Conservation (phyloP, 31 red algal species). For the Asparagopsis taxiformis region DNA sequence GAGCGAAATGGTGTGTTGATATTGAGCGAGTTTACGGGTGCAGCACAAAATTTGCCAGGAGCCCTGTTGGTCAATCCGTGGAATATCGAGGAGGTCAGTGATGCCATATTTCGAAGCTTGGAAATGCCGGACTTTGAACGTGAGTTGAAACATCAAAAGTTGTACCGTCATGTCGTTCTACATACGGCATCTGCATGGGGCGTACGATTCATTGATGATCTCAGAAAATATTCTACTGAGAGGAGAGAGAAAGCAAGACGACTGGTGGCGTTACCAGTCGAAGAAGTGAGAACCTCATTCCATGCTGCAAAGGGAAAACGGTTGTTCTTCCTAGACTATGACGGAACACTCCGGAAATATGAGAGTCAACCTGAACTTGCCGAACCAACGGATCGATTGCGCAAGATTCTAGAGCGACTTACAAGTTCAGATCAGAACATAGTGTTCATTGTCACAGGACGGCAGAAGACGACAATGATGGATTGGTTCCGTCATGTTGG, state of each 20-base stretch:
- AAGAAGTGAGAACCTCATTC: conserved; percentile 27
- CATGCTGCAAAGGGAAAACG: conserved; percentile 30
- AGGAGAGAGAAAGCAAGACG: conserved; percentile 53
- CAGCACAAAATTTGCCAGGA: conserved; percentile 86
- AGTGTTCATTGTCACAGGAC: conserved; percentile 88
- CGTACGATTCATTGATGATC: conserved; percentile 79
- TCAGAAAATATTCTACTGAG: conserved; percentile 64
- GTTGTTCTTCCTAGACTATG: conserved; percentile 93
- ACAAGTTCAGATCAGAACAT: conserved; percentile 56
- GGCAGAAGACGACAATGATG: conserved; percentile 72
- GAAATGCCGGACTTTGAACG: conserved; percentile 86
- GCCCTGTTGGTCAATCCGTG: conserved; percentile 93
- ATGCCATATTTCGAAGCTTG: conserved; percentile 77
- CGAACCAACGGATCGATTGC: conserved; percentile 46
- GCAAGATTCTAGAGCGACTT: conserved; percentile 48
- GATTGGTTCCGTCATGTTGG: conserved; percentile 73
- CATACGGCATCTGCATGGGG: conserved; percentile 88
- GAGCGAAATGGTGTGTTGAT: conserved; percentile 84
- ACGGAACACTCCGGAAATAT: conserved; percentile 85
- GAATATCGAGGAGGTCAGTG: conserved; percentile 86
- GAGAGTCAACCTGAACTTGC: conserved; percentile 85
- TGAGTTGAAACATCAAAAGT: conserved; percentile 80
- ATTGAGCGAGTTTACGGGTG: conserved; percentile 89
- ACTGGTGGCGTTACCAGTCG: conserved; percentile 40
- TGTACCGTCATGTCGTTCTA: conserved; percentile 84